Conservation (phyloP, 2,329 filamentous ascomycete genomes). For the Westerdykella ornata region DNA sequence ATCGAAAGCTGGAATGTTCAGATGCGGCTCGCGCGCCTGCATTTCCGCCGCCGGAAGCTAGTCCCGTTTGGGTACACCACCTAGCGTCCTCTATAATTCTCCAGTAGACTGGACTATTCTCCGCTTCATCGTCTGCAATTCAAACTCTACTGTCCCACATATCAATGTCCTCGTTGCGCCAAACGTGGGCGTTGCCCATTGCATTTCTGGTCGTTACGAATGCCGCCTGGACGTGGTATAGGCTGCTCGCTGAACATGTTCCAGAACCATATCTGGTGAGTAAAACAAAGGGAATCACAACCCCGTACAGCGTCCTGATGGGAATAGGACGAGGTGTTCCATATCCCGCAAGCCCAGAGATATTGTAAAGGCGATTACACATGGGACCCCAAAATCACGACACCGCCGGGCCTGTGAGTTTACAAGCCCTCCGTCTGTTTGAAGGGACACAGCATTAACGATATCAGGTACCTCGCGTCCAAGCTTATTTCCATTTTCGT, state of each 20-base stretch:
- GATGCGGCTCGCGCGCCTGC: conserved; percentile 9
- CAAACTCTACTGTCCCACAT: neutral
- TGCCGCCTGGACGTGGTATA: conserved; percentile 21
- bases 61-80: neutral
- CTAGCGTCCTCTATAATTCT: neutral
- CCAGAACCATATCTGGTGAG: conserved; percentile 54
- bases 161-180: conserved; percentile 17
- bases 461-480: conserved; percentile 38
- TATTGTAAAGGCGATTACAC: conserved; percentile 67
- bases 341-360: conserved; percentile 82
- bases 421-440: conserved; percentile 39
- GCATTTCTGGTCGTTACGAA: conserved; percentile 18
- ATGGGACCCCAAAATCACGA: conserved; percentile 98
- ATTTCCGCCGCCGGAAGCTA: neutral
- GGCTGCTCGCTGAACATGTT: conserved; percentile 43
- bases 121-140: neutral
- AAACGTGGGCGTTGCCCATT: conserved; percentile 20
- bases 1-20: neutral
- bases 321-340: conserved; percentile 72
- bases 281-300: conserved; percentile 4
- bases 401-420: conserved; percentile 69
- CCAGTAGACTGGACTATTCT: neutral
- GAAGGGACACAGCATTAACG: conserved; percentile 39
- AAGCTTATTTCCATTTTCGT: conserved; percentile 36
- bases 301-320: neutral